Evolutionary conservation across 2,329 filamentous ascomycete genomes (phyloP).

Genomic region (Pseudopyrenochaeta lycopersici): DNA sequence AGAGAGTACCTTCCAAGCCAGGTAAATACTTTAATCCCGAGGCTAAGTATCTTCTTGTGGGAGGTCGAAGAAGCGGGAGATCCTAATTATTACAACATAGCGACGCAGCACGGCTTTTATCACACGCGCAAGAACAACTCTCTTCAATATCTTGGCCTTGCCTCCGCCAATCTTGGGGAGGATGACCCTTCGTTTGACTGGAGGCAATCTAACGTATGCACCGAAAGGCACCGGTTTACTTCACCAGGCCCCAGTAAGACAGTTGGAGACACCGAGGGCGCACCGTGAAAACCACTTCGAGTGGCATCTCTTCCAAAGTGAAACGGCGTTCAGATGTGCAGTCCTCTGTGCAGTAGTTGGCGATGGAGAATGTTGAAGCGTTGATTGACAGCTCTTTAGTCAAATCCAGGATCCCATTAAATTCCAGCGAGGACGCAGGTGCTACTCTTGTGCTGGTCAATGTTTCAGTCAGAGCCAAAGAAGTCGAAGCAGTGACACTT

Average conservation of each 20-base stretch:
- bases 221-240: background rate
- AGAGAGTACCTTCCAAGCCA: no score
- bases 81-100: conserved; percentile 1
- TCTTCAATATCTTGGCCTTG: background rate
- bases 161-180: background rate
- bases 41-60: no score
- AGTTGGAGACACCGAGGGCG: background rate
- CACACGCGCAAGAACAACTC: conserved; percentile 4
- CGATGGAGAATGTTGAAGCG: background rate
- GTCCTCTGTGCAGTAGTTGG: background rate
- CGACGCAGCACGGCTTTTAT: conserved; percentile 16
- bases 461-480: background rate
- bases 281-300: background rate
- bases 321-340: background rate
- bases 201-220: background rate
- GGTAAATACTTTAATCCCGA: no score
- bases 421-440: background rate
- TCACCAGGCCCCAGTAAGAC: background rate
- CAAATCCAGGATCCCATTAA: background rate
- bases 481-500: background rate
- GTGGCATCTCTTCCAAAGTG: background rate
- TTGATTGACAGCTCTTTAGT: background rate
- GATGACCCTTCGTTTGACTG: background rate
- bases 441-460: background rate
- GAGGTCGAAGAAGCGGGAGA: no score